Evolutionary conservation across 176 grass and related monocot genomes (phyloP).

Genomic region (Rhynchospora pubera): DNA sequence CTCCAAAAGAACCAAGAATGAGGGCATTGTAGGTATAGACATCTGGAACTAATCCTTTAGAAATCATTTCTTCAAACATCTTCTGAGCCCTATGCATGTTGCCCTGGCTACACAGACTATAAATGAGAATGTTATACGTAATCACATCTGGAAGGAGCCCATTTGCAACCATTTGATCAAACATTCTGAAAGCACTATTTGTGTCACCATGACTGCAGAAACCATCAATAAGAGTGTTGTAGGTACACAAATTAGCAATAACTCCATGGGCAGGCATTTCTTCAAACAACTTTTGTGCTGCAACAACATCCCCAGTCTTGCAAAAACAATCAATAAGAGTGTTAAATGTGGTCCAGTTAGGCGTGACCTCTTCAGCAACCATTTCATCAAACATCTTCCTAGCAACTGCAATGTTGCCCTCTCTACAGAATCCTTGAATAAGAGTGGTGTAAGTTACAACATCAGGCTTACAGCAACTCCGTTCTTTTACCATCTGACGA

Average conservation of each 20-base stretch:
- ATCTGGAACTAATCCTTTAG: no score
- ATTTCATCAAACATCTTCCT: no score
- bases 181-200: neutral
- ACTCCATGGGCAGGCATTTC: neutral
- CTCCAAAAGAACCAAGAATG: neutral
- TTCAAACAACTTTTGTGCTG: neutral
- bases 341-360: no score
- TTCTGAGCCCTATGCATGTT: neutral
- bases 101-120: constrained; percentile 1
- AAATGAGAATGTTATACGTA: neutral
- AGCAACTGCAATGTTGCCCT: no score
- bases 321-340: neutral
- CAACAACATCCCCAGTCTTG: neutral
- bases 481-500: neutral
- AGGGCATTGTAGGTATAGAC: neutral
- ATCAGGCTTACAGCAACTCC: no score
- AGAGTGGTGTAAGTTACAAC: no score
- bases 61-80: neutral
- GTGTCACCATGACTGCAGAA: neutral
- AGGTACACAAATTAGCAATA: neutral
- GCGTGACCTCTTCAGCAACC: no score
- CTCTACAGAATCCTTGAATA: no score
- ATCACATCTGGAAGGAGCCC: neutral
- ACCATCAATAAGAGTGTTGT: neutral
- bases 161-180: neutral